Conservation (phyloP, 2,329 filamentous ascomycete genomes). For the Scorias spongiosa region DNA sequence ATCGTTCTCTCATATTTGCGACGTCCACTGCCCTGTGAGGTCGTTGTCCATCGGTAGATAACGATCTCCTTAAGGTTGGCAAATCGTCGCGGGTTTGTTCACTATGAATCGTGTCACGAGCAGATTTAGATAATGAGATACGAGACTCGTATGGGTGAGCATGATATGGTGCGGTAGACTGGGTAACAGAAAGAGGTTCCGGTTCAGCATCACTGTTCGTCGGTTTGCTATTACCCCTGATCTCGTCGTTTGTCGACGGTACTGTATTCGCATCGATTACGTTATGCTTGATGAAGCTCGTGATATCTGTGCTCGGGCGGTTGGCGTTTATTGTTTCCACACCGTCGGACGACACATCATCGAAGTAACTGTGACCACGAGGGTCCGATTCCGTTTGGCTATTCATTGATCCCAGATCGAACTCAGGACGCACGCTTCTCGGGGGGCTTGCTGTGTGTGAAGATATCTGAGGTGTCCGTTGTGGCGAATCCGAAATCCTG, state of each 20-base stretch:
- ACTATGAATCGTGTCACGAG: not conserved
- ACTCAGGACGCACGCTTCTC: slow-evolving; percentile 20
- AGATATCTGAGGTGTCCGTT: slow-evolving; percentile 19
- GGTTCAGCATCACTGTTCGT: not conserved
- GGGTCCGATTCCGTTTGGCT: slow-evolving; percentile 15
- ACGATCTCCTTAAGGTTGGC: not conserved
- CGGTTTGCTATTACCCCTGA: not conserved
- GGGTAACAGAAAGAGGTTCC: not conserved
- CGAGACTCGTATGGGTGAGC: not conserved
- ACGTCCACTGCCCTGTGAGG: not conserved
- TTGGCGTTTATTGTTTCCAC: slow-evolving; percentile 1
- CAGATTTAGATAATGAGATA: not conserved
- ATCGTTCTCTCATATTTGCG: not conserved
- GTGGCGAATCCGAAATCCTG: slow-evolving; percentile 16
- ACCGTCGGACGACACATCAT: slow-evolving; percentile 16
- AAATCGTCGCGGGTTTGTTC: not conserved
- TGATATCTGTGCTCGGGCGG: not conserved
- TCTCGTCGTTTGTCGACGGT: not conserved
- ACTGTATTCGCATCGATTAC: not conserved
- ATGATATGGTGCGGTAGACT: not conserved
- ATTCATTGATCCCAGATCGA: slow-evolving; percentile 17
- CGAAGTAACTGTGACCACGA: slow-evolving; percentile 22
- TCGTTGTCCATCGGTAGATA: not conserved
- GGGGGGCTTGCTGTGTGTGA: slow-evolving; percentile 18
- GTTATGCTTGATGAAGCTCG: not conserved